Conservation (phyloP, 2,329 filamentous ascomycete species). For the Diaporthe australafricana region DNA sequence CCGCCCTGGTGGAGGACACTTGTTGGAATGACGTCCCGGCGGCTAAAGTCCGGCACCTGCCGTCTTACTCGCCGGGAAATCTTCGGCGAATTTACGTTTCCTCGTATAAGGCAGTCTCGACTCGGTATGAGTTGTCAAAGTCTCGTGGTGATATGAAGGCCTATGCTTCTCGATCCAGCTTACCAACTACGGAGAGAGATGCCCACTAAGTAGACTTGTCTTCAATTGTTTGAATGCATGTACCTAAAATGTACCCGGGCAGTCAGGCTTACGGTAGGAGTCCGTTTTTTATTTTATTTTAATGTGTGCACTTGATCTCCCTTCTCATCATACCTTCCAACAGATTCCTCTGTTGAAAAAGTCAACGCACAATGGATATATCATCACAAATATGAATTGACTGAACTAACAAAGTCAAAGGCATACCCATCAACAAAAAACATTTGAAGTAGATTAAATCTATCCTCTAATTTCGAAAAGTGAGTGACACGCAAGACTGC, state of each 20-base stretch:
- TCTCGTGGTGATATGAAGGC: not conserved
- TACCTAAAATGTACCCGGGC: no score
- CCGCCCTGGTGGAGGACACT: conserved; percentile 15
- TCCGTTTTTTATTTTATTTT: not conserved
- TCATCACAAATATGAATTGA: not conserved
- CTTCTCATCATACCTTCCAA: not conserved
- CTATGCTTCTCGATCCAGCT: not conserved
- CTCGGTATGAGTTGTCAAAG: not conserved
- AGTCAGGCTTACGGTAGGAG: no score
- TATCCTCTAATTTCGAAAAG: not conserved
- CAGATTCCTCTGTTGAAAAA: no score
- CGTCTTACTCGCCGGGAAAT: not conserved
- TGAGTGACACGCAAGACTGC: not conserved
- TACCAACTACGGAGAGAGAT: not conserved
- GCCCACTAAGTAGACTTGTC: no score
- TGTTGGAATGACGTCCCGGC: conserved; percentile 15
- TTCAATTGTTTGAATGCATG: no score
- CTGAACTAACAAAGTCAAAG: no score
- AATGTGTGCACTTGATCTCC: not conserved
- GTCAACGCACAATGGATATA: not conserved
- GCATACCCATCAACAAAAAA: not conserved
- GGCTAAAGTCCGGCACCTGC: not conserved
- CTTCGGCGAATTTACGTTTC: not conserved
- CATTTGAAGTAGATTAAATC: not conserved
- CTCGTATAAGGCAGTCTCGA: not conserved